Conservation (phyloP, 805 yeast genomes). For the Saturnispora sekii region DNA sequence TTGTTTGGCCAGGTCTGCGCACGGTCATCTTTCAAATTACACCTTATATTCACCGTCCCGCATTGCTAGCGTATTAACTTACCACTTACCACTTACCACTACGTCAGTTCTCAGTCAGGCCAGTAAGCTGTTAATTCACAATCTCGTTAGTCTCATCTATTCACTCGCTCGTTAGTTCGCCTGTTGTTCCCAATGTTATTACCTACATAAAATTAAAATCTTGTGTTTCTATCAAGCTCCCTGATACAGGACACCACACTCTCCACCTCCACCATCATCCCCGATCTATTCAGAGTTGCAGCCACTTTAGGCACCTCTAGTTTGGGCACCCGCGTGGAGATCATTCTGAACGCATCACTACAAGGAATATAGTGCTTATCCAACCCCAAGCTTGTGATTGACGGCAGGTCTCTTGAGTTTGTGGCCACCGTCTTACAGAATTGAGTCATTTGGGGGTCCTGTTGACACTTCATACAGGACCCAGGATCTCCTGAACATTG, state of each 20-base stretch:
- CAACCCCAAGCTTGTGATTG: slow-evolving; percentile 21
- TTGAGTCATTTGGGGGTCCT: slow-evolving; percentile 78
- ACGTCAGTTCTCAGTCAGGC: too few relatives aligned
- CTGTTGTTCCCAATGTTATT: background rate
- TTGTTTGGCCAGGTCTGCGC: too few relatives aligned
- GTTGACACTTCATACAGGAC: slow-evolving; percentile 71
- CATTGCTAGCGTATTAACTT: too few relatives aligned
- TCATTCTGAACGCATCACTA: slow-evolving; percentile 81
- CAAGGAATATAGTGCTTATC: slow-evolving; percentile 63
- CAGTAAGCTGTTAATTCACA: too few relatives aligned
- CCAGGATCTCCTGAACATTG: slow-evolving; percentile 87
- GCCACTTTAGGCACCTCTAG: background rate
- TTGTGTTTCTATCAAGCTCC: slow-evolving; percentile 57
- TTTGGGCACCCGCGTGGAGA: slow-evolving; percentile 37
- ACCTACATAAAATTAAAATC: background rate
- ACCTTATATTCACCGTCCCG: too few relatives aligned
- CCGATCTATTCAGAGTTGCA: slow-evolving; percentile 66
- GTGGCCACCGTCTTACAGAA: slow-evolving; percentile 79
- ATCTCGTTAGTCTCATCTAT: too few relatives aligned
- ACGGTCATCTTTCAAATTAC: too few relatives aligned
- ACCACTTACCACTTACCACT: too few relatives aligned
- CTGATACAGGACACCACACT: slow-evolving; percentile 78
- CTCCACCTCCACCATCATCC: slow-evolving; percentile 88
- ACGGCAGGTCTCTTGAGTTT: slow-evolving; percentile 14
- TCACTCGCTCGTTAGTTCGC: background rate